phyloP scores from a whole-genome alignment of 169 alveolate species.

The Plasmodium malariae region DNA sequence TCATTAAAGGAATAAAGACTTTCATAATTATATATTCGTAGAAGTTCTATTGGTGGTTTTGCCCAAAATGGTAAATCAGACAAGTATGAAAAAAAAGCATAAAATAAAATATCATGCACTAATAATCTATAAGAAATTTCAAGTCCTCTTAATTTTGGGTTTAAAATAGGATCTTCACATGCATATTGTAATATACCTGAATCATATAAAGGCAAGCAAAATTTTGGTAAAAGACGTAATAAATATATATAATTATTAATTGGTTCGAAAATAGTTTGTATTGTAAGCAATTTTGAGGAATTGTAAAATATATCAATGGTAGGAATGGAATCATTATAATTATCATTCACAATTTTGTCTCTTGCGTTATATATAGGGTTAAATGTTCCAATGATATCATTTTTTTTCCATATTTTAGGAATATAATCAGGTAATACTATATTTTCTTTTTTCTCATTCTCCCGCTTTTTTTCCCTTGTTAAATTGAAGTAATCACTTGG shows the following conservation, averaged over 20 bases:
- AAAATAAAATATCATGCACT: conserved; percentile 81
- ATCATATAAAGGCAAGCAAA: conserved; percentile 84
- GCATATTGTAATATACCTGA: conserved; percentile 80
- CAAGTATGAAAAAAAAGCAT: conserved; percentile 80
- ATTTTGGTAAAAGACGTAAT: conserved; percentile 78
- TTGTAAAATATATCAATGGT: conserved; percentile 80
- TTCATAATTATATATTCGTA: conserved; percentile 80
- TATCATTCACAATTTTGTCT: conserved; percentile 61
- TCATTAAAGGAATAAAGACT: conserved; percentile 80
- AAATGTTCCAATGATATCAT: conserved; percentile 48
- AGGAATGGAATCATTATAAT: conserved; percentile 74
- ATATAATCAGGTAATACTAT: not conserved
- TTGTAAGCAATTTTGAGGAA: conserved; percentile 74
- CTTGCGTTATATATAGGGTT: conserved; percentile 72
- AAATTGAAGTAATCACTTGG: not conserved
- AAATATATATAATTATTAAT: conserved; percentile 64
- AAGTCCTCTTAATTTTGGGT: conserved; percentile 80
- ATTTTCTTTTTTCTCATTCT: not conserved
- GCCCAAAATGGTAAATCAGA: conserved; percentile 85
- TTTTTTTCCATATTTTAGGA: conserved; percentile 34
- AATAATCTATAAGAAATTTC: conserved; percentile 82
- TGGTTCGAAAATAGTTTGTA: conserved; percentile 70
- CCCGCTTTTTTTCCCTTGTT: not conserved
- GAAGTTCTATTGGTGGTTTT: conserved; percentile 80
- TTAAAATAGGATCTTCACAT: conserved; percentile 81